Base-by-base conservation (phyloP, 768 basidiomycete species). In the Tylopilus subfusipes region DNA sequence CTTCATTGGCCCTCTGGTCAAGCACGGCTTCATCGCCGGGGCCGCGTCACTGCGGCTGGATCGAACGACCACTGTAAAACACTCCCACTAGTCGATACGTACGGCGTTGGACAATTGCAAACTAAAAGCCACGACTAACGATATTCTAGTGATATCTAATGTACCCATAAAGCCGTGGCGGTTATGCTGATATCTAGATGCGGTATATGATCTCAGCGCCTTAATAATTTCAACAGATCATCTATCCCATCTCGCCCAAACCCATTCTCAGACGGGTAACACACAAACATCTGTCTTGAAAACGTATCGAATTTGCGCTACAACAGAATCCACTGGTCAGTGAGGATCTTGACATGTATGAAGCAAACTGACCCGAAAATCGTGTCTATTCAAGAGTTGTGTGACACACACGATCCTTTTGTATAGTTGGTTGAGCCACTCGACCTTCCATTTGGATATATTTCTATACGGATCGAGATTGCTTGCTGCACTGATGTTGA, bases 201-300 rank as follows among this genome's bases (percentile, higher is more conserved):
- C 9, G 27, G 27, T 9, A 9, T 29, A 29, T 29, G 4, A 27
- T 33, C 16, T 66, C 54, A 65, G 14, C 55, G 27, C 53, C 54
- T 67, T 50, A 79, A 48, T 19, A 73, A 50, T 56, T 74, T 78
- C 55, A 79, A 61, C 27, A 81, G 52, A 12, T 72, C 69, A 40
- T 77, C 75, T 42, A 77, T 73, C 7, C 76, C 75, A 34, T 80
- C 76, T 8, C 78, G 55, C 16, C 77, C 77, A 51, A 81, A 79
- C 2, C 74, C 76, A 11, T 81, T 73, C 3, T 73, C 68, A 5
- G 61, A 49, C 4, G 79, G 78, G 55, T 78, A 80, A 63, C 78
- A 80, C 10, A 81, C 75, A 56, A 79, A 81, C 75, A 79, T 78
- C 2, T 72, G 72, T 29, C 73, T 65, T 24, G 71, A 65, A 18